Conservation (phyloP, 1,139 yeast genomes). For the Hyphopichia fennica region DNA sequence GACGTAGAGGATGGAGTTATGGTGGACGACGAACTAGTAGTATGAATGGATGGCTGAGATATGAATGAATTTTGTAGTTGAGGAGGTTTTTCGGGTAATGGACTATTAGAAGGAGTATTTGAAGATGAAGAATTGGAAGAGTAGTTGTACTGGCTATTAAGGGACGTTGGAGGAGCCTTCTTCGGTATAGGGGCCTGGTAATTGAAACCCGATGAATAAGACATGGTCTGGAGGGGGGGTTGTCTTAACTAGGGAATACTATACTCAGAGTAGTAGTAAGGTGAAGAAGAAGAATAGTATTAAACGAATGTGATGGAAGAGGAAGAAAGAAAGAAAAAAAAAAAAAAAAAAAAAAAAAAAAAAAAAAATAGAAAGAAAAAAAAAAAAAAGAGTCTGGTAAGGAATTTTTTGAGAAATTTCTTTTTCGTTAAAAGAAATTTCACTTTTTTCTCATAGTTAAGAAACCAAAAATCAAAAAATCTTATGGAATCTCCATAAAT, state of each 20-base stretch:
- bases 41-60: neutral
- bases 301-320: neutral
- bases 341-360: neutral
- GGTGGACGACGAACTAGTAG: neutral
- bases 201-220: constrained; percentile 1
- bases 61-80: neutral
- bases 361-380: neutral
- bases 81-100: neutral
- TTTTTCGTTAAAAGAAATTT: too few relatives aligned
- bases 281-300: too few relatives aligned
- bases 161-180: constrained; percentile 1
- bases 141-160: constrained; percentile 2
- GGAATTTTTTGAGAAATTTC: too few relatives aligned
- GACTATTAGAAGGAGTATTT: constrained; percentile 1
- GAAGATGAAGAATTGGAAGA: constrained; percentile 1
- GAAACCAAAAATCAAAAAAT: too few relatives aligned
- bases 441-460: too few relatives aligned
- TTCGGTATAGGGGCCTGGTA: constrained; percentile 6
- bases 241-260: too few relatives aligned
- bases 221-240: too few relatives aligned
- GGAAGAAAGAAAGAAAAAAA: neutral
- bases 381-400: neutral
- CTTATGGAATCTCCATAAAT: too few relatives aligned
- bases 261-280: too few relatives aligned
- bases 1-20: neutral